These are phyloP conservation scores for Backusella macrospora DNA, from an alignment of 192 early-diverging fungal species.

Conservation along the genomic window DNA sequence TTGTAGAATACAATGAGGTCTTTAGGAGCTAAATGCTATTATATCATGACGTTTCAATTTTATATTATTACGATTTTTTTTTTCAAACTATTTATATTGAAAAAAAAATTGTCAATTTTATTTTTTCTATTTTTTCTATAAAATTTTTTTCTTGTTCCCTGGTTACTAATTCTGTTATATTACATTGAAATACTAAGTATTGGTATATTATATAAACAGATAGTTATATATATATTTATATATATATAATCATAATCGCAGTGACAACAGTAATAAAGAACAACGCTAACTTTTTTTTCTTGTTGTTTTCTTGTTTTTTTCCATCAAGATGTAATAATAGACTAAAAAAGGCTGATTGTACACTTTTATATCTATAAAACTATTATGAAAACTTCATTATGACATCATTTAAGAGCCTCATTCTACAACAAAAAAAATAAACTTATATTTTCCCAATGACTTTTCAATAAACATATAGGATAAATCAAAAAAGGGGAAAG, in stretches of 20 bases:
- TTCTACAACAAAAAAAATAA: not conserved
- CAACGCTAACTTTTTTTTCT: not conserved
- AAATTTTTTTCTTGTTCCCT: not conserved
- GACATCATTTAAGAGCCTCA: not conserved
- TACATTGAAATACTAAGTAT: not conserved
- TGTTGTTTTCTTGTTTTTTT: not conserved
- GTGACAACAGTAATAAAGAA: too few species aligned
- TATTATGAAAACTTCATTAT: not conserved
- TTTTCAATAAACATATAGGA: not conserved
- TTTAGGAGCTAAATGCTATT: not conserved
- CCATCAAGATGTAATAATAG: not conserved
- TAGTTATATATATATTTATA: not conserved
- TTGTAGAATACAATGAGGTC: too few species aligned
- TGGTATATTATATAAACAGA: not conserved
- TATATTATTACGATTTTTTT: not conserved
- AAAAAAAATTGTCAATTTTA: conserved; percentile 4
- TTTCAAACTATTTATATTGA: not conserved
- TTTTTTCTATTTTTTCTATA: not conserved
- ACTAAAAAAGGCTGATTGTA: not conserved
- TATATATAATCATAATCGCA: too few species aligned
- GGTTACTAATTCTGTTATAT: not conserved
- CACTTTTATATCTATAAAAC: too few species aligned
- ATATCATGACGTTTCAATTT: not conserved
- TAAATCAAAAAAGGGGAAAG: not conserved
- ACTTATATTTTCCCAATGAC: not conserved